phyloP scores from a whole-genome alignment of 83 land plant genomes.

The Thuja plicata region DNA sequence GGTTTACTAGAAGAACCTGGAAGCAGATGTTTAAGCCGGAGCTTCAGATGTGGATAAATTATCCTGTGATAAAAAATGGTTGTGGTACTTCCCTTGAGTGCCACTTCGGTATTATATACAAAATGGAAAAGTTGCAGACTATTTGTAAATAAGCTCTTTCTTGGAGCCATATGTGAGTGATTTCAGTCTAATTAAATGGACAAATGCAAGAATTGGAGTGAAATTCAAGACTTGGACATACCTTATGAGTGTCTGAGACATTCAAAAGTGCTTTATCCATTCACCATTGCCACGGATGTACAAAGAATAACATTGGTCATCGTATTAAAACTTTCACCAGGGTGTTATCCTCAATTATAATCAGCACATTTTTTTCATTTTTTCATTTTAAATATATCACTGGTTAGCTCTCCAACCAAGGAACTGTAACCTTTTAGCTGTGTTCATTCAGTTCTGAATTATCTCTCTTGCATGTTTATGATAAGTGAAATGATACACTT shows the following conservation, averaged over 20 bases:
- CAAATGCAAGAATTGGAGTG: background rate
- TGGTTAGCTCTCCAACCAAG: background rate
- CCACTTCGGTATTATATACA: background rate
- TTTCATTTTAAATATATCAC: background rate
- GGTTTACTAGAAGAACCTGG: background rate
- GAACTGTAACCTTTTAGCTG: background rate
- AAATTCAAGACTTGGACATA: background rate
- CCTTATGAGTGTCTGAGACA: background rate
- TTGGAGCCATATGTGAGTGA: background rate
- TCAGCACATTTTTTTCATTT: background rate
- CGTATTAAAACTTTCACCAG: background rate
- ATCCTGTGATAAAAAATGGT: background rate
- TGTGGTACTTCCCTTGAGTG: background rate
- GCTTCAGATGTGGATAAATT: background rate
- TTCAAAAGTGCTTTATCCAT: background rate
- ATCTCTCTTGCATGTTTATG: background rate
- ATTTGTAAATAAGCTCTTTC: background rate
- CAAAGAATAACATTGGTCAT: background rate
- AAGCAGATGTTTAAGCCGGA: background rate
- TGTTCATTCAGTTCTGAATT: background rate
- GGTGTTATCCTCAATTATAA: background rate
- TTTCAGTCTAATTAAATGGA: background rate
- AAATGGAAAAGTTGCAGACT: background rate
- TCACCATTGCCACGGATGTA: background rate
- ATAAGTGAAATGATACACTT: background rate